Conservation (phyloP, 2,329 filamentous ascomycete genomes). For the Arthrobotrys musiformis region DNA sequence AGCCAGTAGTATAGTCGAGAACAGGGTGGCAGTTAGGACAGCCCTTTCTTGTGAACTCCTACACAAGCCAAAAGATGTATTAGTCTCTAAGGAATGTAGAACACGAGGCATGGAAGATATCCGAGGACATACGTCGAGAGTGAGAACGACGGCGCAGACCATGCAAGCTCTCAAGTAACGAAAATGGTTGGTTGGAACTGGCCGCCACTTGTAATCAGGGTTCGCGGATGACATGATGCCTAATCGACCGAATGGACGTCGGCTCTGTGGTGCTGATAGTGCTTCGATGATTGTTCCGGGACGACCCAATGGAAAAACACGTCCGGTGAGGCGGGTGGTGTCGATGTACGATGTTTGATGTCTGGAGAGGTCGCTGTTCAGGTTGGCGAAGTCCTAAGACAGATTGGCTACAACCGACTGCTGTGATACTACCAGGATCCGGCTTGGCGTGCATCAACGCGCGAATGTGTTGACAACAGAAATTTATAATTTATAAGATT, state of each 20-base stretch:
- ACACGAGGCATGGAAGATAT: background rate
- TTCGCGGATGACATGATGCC: constrained; percentile 35
- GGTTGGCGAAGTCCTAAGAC: background rate
- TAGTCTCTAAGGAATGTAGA: constrained; percentile 4
- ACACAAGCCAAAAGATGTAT: constrained; percentile 22
- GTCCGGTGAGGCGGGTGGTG: background rate
- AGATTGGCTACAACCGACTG: constrained; percentile 37
- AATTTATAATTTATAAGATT: too few relatives aligned
- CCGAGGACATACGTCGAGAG: constrained; percentile 71
- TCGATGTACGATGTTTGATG: too few relatives aligned
- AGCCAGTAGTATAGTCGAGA: constrained; percentile 78
- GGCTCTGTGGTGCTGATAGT: background rate
- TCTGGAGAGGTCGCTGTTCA: background rate
- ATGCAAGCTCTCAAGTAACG: constrained; percentile 95
- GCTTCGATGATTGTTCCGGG: background rate
- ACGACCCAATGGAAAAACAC: background rate
- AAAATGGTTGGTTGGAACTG: constrained; percentile 73
- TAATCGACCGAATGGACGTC: background rate
- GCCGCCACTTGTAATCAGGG: constrained; percentile 46
- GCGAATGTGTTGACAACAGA: background rate
- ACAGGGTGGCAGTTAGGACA: constrained; percentile 98
- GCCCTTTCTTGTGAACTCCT: constrained; percentile 87
- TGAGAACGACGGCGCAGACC: constrained; percentile 96
- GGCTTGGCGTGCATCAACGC: constrained; percentile 35
- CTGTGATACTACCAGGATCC: too few relatives aligned